A percentile compares a stretch with the other conserved stretches of the same genome.
These are phyloP conservation scores for Chytridiales sp. DNA, from an alignment of 371 early-diverging fungal species.

Conservation along the genomic window DNA sequence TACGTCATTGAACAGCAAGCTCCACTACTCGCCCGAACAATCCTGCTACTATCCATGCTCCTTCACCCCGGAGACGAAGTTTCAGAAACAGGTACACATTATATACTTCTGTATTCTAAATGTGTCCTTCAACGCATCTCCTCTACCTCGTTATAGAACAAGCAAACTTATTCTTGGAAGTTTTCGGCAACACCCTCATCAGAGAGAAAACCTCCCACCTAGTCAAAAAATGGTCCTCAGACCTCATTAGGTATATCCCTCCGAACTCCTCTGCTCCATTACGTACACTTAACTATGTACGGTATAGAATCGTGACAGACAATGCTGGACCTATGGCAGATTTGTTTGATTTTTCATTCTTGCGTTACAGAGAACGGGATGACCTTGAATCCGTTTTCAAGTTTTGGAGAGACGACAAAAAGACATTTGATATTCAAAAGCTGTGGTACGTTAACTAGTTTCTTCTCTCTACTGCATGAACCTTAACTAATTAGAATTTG, in stretches of 20 bases:
- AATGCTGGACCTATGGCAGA: conserved; percentile 22
- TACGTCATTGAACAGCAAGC: conserved; percentile 47
- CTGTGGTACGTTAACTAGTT: conserved; percentile 31
- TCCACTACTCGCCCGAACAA: conserved; percentile 37
- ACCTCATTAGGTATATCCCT: conserved; percentile 37
- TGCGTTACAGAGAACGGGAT: conserved; percentile 51
- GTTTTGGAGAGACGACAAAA: conserved; percentile 39
- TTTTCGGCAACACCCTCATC: conserved; percentile 46
- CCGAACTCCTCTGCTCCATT: conserved; percentile 3
- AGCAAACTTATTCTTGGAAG: conserved; percentile 45
- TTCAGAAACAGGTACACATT: conserved; percentile 16
- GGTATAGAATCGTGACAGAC: conserved; percentile 38
- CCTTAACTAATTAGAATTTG: conserved; percentile 28
- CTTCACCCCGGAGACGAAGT: conserved; percentile 27
- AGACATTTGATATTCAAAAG: conserved; percentile 33
- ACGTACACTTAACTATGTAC: background rate
- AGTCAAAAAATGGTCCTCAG: conserved; percentile 18
- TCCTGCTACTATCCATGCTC: conserved; percentile 39
- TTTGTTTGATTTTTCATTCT: conserved; percentile 33
- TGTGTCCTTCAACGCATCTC: background rate
- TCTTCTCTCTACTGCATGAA: background rate
- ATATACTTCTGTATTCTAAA: background rate
- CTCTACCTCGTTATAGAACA: conserved; percentile 30
- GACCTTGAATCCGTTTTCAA: conserved; percentile 51
- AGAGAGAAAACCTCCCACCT: conserved; percentile 36